Evolutionary conservation across 495 filamentous ascomycete species (phyloP), one percentile per base, ranked within the genome.

Genomic region (Xylaria telfairii): DNA sequence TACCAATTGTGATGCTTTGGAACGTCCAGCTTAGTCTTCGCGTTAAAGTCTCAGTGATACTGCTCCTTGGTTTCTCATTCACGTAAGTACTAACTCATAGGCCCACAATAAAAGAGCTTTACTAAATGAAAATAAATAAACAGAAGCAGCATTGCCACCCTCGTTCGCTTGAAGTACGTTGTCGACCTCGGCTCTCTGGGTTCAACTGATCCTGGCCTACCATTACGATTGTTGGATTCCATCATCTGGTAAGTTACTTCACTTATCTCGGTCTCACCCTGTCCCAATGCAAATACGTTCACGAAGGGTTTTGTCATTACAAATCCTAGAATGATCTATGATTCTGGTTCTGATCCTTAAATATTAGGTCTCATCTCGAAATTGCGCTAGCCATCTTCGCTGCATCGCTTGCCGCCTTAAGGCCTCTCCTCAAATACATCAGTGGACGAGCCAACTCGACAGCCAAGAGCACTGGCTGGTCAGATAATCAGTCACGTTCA

Each of bases 91-190:
- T 6, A 17, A n/a, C 19, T 32, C 15, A 17, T 6, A 10, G 21
- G 0, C 24, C 6, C 1, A 56, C 4, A 17, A 42, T 6, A 3
- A 6, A 59, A 24, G 5, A 1, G 26, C n/a, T 12, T 46, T 44
- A 3, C 65, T 67, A 37, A 59, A 10, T 12, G 32, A 34, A 10
- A 1, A 32, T 10, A 21, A 57, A 57, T 32, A 2, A 67, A 67
- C 37, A 67, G 65, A 44, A 67, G 65, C 51, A 67, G 65, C 26
- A 67, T 67, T 5, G 65, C 65, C 24, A 67, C 65, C 26, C 49
- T 67, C 26, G 65, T 67, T 24, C 65, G 65, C 19, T 37, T 67
- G 2, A 67, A 67, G 65, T 67, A 57, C 51, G 65, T 67, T 6
- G 65, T 67, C 39, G 65, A 67, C 32, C 51, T 67, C 24, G 51